Evolutionary conservation across 768 basidiomycete species (phyloP).

Genomic region (Flagelloscypha sp.): DNA sequence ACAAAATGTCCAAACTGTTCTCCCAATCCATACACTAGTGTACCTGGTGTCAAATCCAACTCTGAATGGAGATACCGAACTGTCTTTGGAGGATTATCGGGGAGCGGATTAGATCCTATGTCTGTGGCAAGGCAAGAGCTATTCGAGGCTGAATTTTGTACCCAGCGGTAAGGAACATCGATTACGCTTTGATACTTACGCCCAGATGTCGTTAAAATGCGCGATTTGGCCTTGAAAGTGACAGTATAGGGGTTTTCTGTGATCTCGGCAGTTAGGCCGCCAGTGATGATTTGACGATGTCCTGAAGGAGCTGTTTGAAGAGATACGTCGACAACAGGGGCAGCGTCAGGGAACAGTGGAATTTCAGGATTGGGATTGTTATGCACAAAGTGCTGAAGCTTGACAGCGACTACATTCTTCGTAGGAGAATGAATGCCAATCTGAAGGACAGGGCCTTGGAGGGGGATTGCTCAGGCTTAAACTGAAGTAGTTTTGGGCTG

Average conservation of each 20-base stretch:
- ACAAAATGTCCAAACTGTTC: constrained; percentile 70
- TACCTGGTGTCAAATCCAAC: constrained; percentile 60
- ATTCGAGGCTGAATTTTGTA: constrained; percentile 39
- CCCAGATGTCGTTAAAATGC: constrained; percentile 42
- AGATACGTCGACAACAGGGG: constrained; percentile 35
- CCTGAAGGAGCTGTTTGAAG: constrained; percentile 24
- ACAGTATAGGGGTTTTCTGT: constrained; percentile 54
- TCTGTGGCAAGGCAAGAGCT: constrained; percentile 51
- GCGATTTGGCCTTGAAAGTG: constrained; percentile 46
- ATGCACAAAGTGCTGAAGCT: constrained; percentile 46
- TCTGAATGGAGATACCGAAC: constrained; percentile 48
- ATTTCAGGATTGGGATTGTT: constrained; percentile 38
- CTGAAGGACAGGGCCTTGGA: constrained; percentile 39
- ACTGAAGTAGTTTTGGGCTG: constrained; percentile 10
- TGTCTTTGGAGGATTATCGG: constrained; percentile 29
- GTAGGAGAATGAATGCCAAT: constrained; percentile 48
- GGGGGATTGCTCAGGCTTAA: constrained; percentile 1
- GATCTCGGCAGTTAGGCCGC: constrained; percentile 46
- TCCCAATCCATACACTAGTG: constrained; percentile 66
- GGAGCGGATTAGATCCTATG: constrained; percentile 48
- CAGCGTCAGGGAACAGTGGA: constrained; percentile 54
- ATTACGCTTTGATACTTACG: constrained; percentile 46
- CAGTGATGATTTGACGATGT: constrained; percentile 30
- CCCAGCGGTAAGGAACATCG: constrained; percentile 51
- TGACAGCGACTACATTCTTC: constrained; percentile 47